Base-by-base conservation (phyloP, 2,329 filamentous ascomycete genomes). In the Dryadomyces sulphureus region DNA sequence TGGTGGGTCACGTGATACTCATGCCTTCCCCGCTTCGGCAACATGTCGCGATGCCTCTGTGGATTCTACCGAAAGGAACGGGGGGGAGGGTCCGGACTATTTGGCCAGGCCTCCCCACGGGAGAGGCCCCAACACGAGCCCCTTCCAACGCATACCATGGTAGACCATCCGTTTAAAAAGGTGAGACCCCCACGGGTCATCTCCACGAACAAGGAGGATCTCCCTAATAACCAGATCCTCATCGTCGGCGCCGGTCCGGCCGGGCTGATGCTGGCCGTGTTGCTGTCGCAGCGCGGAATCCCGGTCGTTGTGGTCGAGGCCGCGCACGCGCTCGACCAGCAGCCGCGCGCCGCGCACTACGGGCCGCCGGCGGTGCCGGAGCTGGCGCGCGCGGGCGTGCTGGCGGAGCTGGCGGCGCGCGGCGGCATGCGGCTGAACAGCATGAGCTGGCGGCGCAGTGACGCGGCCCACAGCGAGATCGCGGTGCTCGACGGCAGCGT, bases 301-400 rank as follows among this genome's bases (percentile, higher is more conserved):
- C 60, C 65, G 25, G 68, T 73, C 38, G 68, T 68, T 21, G 63
- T 78, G 20, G 62, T 81, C 45, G 77, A 82, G 53, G 69, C 69
- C 3, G 65, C 69, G 2, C 56, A 65, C 22, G 62, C 69, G 45
- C 64, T 80, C 40, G 73, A 79, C 60, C 64, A 70, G 48, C 73
- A 75, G 48, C 77, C 77, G 0, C 73, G 77, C 24, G 77, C 77
- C 14, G 73, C 76, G 3, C 74, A 79, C 58, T 80, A 79, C 56
- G 73, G 71, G 4, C 65, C 72, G 0, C 67, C 75, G 1, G 75
- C 75, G 1, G 68, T 76, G 38, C 70, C 70, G 35, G 75, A 77
- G 48, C 66, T 82, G 42, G 56, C 63, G 36, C 67, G 72, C n/a
- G 77, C 77, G 0, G 77, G 77, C 1, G 67, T 81, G 11, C 60